Base-by-base conservation (phyloP, 1,284 basidiomycete species). In the Cystodermella granulosa region DNA sequence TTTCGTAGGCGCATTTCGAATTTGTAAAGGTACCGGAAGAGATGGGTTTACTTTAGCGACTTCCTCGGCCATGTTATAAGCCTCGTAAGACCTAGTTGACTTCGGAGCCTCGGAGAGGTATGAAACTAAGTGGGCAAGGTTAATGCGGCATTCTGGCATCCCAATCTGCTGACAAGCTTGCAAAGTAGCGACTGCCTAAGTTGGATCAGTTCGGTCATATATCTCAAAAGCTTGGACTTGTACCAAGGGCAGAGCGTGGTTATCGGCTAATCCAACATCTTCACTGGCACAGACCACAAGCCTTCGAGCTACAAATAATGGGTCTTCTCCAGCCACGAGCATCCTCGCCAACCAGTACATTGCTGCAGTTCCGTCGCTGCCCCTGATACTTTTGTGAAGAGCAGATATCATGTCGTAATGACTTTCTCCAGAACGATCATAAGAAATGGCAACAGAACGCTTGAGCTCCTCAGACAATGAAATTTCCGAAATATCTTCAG, bases 291-390 rank as follows among this genome's bases (percentile, higher is more conserved):
- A 84, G 2, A 93, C 84, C 14, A 91, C 78, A 65, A 93, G 77
- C 24, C 91, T 73, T 21, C 91, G 74, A 2, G 84, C 87, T 50
- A 94, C 81, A 59, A 86, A 95, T 28, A 92, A 61, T 2, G 92
- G 87, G 65, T 95, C 92, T 62, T 95, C 91, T 11, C 90, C 91
- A n/a, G 81, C 85, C 39, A 74, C 76, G 26, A 90, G 70, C 87
- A 91, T 90, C 37, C 83, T 75, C 8, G 87, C 88, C 5, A 92
- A 73, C 90, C 91, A 95, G 66, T 94, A 95, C 69, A 95, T 71
- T 5, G 89, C 89, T 0, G 89, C 91, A 55, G 80, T 77, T 2
- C 83, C 80, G 54, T 92, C 80, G 43, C 81, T 81, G 5, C 90
- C 91, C 35, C 92, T 77, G 24, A 95, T 79, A 49, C 81, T 81